These are phyloP conservation scores for Trifolium subterraneum DNA, from an alignment of 306 rosid genomes.

Conservation along the genomic window DNA sequence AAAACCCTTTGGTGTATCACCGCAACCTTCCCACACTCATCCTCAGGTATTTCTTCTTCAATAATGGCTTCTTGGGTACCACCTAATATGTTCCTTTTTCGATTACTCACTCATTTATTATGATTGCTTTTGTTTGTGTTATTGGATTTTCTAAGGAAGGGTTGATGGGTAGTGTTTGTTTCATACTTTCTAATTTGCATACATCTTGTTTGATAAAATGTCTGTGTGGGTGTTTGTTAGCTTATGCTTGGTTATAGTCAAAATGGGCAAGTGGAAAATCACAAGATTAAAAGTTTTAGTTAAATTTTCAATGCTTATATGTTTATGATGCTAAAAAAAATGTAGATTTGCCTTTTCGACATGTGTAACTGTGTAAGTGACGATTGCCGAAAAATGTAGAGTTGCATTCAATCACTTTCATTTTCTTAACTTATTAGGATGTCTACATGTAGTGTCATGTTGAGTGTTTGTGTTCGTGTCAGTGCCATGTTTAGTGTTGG, in stretches of 20 bases:
- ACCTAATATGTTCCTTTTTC: neutral
- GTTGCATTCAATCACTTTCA: neutral
- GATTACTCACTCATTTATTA: neutral
- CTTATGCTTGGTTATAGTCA: neutral
- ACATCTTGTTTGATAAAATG: constrained; percentile 56
- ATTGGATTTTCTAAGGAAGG: neutral
- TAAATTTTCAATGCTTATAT: constrained; percentile 10
- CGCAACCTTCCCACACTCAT: constrained; percentile 58
- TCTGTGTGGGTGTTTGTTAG: constrained; percentile 28
- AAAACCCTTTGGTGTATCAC: constrained; percentile 60
- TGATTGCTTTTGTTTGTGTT: constrained; percentile 9
- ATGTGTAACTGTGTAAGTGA: neutral
- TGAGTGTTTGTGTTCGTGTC: neutral
- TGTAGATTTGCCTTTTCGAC: neutral
- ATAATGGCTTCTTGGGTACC: neutral
- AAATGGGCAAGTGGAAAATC: constrained; percentile 10
- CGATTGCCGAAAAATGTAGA: neutral
- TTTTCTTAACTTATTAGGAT: neutral
- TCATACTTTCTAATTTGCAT: constrained; percentile 40
- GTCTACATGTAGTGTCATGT: neutral
- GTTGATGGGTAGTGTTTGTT: neutral
- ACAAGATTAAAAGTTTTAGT: neutral
- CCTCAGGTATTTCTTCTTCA: constrained; percentile 58
- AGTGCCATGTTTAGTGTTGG: no score
- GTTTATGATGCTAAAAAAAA: neutral